phyloP scores from a whole-genome alignment of 352 stramenopile species.

The Peronospora belbahrii region DNA sequence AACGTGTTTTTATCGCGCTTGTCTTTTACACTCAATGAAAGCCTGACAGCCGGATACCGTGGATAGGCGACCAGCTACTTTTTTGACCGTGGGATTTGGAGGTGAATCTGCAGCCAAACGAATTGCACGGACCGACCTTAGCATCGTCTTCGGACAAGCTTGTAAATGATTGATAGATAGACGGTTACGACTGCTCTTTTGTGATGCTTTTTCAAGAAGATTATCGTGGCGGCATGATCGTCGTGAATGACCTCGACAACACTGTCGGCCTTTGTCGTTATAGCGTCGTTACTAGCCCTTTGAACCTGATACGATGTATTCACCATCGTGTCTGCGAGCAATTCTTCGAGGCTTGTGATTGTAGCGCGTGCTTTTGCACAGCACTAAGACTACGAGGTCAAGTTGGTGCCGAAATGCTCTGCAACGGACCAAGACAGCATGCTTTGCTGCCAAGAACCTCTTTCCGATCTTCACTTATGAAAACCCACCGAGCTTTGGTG shows the following conservation, averaged over 20 bases:
- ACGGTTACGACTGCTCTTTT: background rate
- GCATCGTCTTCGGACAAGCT: constrained; percentile 16
- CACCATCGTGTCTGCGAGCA: constrained; percentile 30
- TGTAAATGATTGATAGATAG: background rate
- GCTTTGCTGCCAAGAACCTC: constrained; percentile 8
- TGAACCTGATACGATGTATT: constrained; percentile 13
- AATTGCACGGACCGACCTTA: background rate
- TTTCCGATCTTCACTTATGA: constrained; percentile 20
- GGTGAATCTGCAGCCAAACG: background rate
- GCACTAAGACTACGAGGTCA: constrained; percentile 11
- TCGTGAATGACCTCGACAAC: background rate
- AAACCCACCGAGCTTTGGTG: background rate
- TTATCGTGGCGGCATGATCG: background rate
- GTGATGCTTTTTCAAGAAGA: background rate
- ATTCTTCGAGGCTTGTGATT: constrained; percentile 22
- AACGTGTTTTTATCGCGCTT: constrained; percentile 2
- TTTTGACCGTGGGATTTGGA: constrained; percentile 23
- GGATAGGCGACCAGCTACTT: constrained; percentile 26
- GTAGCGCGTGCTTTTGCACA: constrained; percentile 7
- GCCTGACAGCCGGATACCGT: constrained; percentile 11
- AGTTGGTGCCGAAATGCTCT: constrained; percentile 19
- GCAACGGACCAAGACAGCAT: constrained; percentile 1
- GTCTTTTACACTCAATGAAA: constrained; percentile 13
- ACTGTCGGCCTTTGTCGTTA: background rate
- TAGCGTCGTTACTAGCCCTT: background rate